phyloP scores from a whole-genome alignment of 495 filamentous ascomycete genomes.

The Penicillium longicatenatum region DNA sequence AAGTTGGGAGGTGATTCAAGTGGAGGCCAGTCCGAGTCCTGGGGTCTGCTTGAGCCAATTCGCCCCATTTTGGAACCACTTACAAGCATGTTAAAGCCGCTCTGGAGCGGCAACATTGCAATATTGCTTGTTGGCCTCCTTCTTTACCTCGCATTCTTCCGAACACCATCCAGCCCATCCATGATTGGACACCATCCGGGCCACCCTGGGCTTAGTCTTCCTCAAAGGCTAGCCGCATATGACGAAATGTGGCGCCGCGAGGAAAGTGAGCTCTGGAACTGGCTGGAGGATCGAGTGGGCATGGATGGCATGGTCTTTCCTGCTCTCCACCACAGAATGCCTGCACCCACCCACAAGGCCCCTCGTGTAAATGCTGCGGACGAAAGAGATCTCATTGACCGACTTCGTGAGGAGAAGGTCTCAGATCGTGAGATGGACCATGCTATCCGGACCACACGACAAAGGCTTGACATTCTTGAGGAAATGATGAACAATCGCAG shows the following conservation, averaged over 20 bases:
- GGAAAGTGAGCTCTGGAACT: slow-evolving; percentile 92
- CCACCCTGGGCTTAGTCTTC: slow-evolving; percentile 36
- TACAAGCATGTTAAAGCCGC: slow-evolving; percentile 65
- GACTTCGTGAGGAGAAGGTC: slow-evolving; percentile 70
- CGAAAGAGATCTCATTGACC: slow-evolving; percentile 40
- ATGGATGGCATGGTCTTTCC: slow-evolving; percentile 63
- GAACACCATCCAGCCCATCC: slow-evolving; percentile 48
- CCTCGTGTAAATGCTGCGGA: slow-evolving; percentile 27
- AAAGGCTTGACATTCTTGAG: slow-evolving; percentile 75
- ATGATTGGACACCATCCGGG: slow-evolving; percentile 40
- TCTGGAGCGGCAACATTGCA: slow-evolving; percentile 69
- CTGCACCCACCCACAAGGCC: slow-evolving; percentile 27
- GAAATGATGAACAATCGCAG: slow-evolving; percentile 64
- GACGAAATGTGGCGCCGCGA: slow-evolving; percentile 92
- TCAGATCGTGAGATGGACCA: slow-evolving; percentile 78
- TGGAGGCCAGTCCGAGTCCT: slow-evolving; percentile 51
- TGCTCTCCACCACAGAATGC: slow-evolving; percentile 29
- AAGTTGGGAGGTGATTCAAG: slow-evolving; percentile 45
- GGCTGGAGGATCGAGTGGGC: slow-evolving; percentile 87
- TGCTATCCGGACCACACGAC: slow-evolving; percentile 83
- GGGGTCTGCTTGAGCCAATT: slow-evolving; percentile 81
- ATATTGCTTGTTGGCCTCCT: slow-evolving; percentile 52
- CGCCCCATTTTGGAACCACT: slow-evolving; percentile 70
- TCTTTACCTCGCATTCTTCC: slow-evolving; percentile 61
- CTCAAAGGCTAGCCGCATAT: slow-evolving; percentile 79